Evolutionary conservation across 345 rosid genomes (phyloP), one percentile per base, ranked within the genome.

Genomic region (Citrus maxima): DNA sequence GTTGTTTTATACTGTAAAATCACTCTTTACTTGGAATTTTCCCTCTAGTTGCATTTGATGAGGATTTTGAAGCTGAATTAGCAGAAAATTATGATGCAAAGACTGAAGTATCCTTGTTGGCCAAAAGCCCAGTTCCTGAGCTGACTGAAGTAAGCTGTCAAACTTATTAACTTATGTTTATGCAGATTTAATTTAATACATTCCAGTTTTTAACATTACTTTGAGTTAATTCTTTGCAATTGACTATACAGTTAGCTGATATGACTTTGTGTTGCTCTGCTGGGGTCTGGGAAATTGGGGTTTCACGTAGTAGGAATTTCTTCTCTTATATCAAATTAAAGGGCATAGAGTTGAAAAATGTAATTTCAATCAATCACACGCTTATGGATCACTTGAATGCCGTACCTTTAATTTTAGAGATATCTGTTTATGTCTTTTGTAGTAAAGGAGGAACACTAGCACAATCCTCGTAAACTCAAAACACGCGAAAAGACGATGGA

Each of bases 41-140:
- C 49, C 32, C 18, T 83, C 67, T 80, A 95, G 99, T 95, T 87
- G 96, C 95, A 79, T 95, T 93, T 89, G 99, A 95, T 75, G 99
- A 95, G 88, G 99, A 95, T 88, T 95, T 95, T 89, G 99, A 95
- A 86, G 94, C 91, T 70, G 99, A 95, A 85, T 84, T 93, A 82
- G 76, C 85, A 73, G 98, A 92, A 77, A 95, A 91, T 87, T 82
- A 64, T 62, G 97, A 93, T 80, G 97, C 98, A 69, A 92, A 86
- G 85, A 89, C 78, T 65, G 98, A 95, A 89, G 93, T 95, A 75
- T 89, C 95, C 64, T 69, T 90, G 32, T 82, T 95, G 83, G 88
- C 91, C 24, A 86, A 88, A 82, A 88, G 83, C 81, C 90, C 95
- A 34, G 93, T 88, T 46, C 86, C 93, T 32, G 98, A 90, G 85